Base-by-base conservation (phyloP, 257 asterid species). In the Ehretia macrophylla region DNA sequence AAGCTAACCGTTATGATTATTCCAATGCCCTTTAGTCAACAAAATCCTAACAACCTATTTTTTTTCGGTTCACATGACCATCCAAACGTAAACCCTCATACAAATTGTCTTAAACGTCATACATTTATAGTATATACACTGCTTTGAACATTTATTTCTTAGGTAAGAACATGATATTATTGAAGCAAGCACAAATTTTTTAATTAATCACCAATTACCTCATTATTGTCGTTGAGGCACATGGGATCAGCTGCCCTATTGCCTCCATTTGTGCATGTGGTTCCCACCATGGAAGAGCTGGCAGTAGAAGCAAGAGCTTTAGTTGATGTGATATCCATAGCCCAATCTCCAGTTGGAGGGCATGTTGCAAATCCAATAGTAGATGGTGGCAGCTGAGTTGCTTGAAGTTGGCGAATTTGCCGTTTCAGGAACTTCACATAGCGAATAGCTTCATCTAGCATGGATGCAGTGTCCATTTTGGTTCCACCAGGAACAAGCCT, bases 381-480 rank as follows among this genome's bases (percentile, higher is more conserved):
- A 42, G 71, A 45, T 46, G 76, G 45, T 46, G 59, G 55, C 35
- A 66, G 55, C 20, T n/a, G 19, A 32, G 18, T 47, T 3, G 70
- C 61, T 37, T 82, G 86, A 44, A 90, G 89, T 10, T 66, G 64
- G 1, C 87, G 86, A 48, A 90, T 80, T 81, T 87, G 97, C 4
- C 88, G 64, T 58, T 90, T 87, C 68, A 90, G 60, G 74, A 87
- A 90, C 80, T 83, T 90, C 8, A 85, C 95, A 27, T 87, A 90
- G n/a, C 96, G 84, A 55, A 87, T 79, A 23, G 96, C 96, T 58
- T 87, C 97, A 13, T 87, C 97, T 1, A 90, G 70, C 97, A 90
- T 90, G 10, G 97, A 81, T 0, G 96, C 96, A 0, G 96, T 90
- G 72, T 90, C 97, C 93, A 90, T 79, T 35, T 90, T 90, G 0